A percentile compares a stretch with the other conserved stretches of the same genome.
Conservation (phyloP, 495 filamentous ascomycete genomes). For the Penicillium flavigenum region DNA sequence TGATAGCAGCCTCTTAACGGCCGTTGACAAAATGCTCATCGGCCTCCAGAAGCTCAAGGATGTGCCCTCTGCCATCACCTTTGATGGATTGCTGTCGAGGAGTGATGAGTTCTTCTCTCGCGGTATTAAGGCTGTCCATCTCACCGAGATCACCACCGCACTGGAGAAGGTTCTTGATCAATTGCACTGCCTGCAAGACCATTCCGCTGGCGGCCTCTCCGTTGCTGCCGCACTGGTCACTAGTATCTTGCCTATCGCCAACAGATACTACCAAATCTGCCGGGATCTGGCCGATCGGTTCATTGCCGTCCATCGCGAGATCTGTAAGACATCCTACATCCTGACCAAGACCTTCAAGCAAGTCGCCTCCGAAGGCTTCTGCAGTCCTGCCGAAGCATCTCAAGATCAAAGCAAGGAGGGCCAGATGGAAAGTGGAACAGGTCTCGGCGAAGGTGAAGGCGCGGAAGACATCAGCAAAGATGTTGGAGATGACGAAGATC, state of each 20-base stretch:
- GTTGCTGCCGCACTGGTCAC: conserved; percentile 61
- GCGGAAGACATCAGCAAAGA: conserved; percentile 98
- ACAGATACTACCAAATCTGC: conserved; percentile 67
- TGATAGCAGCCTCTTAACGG: conserved; percentile 56
- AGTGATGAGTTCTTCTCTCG: conserved; percentile 57
- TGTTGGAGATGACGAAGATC: conserved; percentile 86
- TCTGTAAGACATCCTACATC: conserved; percentile 70
- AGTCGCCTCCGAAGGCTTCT: conserved; percentile 83
- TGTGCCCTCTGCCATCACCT: conserved; percentile 55
- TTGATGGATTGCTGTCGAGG: conserved; percentile 60
- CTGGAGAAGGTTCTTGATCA: conserved; percentile 51
- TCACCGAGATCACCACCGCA: conserved; percentile 51
- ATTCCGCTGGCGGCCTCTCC: conserved; percentile 40
- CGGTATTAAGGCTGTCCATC: conserved; percentile 57
- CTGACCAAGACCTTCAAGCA: conserved; percentile 73
- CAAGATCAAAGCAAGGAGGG: conserved; percentile 65
- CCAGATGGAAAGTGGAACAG: conserved; percentile 86
- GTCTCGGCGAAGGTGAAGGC: conserved; percentile 92
- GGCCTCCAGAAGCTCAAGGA: conserved; percentile 70
- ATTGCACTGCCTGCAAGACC: conserved; percentile 50
- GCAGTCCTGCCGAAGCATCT: conserved; percentile 76
- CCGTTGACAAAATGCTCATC: conserved; percentile 67
- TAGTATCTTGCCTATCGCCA: conserved; percentile 67
- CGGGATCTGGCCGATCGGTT: conserved; percentile 51
- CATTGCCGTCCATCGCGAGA: conserved; percentile 59